Conservation (phyloP, 805 yeast genomes). For the Wickerhamomyces alni region DNA sequence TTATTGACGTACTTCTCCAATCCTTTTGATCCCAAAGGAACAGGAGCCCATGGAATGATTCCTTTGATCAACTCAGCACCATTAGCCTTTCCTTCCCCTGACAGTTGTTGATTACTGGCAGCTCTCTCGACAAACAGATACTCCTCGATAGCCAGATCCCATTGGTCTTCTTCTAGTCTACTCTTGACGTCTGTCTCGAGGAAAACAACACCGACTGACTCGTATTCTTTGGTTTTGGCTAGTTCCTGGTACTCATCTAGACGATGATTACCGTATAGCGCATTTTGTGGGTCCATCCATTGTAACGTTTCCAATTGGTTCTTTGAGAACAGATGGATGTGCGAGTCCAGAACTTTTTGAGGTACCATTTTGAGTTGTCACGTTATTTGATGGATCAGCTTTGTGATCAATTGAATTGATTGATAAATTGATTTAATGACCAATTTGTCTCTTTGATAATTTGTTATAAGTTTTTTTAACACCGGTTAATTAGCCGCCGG, state of each 20-base stretch:
- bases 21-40: constrained; percentile 26
- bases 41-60: constrained; percentile 41
- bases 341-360: constrained; percentile 14
- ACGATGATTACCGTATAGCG: constrained; percentile 7
- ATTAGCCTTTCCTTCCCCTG: constrained; percentile 4
- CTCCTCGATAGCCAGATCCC: constrained; percentile 13
- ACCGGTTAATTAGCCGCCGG: not conserved
- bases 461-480: not conserved
- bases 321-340: constrained; percentile 15
- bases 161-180: constrained; percentile 6
- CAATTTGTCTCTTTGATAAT: too few species aligned
- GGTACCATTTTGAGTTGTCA: too few species aligned
- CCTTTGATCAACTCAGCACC: constrained; percentile 17
- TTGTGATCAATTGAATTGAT: too few species aligned
- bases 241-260: constrained; percentile 7
- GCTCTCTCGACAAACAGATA: constrained; percentile 8
- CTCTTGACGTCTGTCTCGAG: constrained; percentile 15
- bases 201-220: constrained; percentile 9
- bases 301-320: constrained; percentile 8
- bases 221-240: not conserved
- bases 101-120: constrained; percentile 2
- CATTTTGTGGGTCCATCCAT: constrained; percentile 12
- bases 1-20: constrained; percentile 11
- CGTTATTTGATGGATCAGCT: too few species aligned
- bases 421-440: too few species aligned